Percentiles rank a stretch among this genome's conserved stretches.
Evolutionary conservation across 1,139 yeast genomes (phyloP).

Genomic region (Taphrina flavorubra): DNA sequence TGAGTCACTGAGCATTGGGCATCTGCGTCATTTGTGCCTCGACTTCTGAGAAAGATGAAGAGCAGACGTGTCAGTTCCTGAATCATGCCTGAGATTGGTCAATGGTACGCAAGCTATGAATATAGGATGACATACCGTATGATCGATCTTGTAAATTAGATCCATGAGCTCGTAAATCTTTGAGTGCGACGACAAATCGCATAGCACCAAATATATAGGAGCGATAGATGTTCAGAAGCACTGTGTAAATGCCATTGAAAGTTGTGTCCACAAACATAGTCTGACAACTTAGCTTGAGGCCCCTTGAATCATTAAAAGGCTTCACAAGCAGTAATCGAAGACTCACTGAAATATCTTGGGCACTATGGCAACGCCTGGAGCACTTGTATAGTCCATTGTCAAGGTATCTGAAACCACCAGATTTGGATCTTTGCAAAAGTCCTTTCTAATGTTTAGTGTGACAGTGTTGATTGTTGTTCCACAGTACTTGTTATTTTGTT

Average conservation of each 20-base stretch:
- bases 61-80: constrained; percentile 8
- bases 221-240: constrained; percentile 44
- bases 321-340: neutral
- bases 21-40: neutral
- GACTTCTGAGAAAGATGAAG: constrained; percentile 13
- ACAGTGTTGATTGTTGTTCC: constrained; percentile 44
- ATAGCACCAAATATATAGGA: constrained; percentile 45
- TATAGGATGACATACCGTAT: constrained; percentile 8
- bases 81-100: neutral
- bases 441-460: constrained; percentile 45
- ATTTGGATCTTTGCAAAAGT: constrained; percentile 41
- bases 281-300: constrained; percentile 36
- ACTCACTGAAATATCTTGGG: constrained; percentile 42
- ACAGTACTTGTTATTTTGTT: constrained; percentile 42
- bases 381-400: constrained; percentile 42
- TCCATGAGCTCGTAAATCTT: neutral
- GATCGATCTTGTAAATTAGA: neutral
- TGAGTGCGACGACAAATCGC: constrained; percentile 41
- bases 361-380: constrained; percentile 41
- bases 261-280: constrained; percentile 41
- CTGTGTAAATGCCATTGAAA: constrained; percentile 44
- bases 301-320: constrained; percentile 30
- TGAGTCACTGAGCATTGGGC: constrained; percentile 16
- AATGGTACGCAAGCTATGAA: neutral
- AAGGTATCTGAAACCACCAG: constrained; percentile 40